Evolutionary conservation across 352 stramenopile species (phyloP), one percentile per base, ranked within the genome.

Genomic region (Globisporangium parvum): DNA sequence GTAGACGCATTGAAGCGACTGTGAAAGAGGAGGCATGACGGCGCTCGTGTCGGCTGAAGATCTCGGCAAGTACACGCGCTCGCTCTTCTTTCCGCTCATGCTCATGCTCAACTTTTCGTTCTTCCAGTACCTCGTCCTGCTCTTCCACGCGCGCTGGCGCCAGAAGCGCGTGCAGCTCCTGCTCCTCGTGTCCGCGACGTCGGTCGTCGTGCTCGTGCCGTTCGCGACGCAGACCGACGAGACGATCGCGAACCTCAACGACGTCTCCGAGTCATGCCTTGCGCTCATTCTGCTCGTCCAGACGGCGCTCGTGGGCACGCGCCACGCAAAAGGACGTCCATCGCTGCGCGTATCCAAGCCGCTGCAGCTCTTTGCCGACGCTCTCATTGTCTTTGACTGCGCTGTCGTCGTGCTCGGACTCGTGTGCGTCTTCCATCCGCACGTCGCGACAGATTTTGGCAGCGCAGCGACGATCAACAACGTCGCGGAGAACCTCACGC

Each of bases 121-220:
- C 11, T 77, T 73, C 39, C 66, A 77, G 31, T 72, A 70, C n/a
- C 63, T 77, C 2, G 4, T 72, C 17, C 50, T 60, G 14, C 48
- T 74, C 33, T 77, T 71, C 60, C 69, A 66, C 35, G 9, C 31
- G 4, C 58, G 55, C 24, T 57, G 59, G 18, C 59, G 63, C 21
- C 63, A 77, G 52, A 24, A 61, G 11, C 69, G 65, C 9, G 63
- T 70, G 2, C 51, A 62, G 15, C 53, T 74, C 20, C 26, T 74
- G 31, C 33, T 71, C 18, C 0, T 74, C 0, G 48, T 58, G 15
- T 66, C 70, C 0, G 61, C 57, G 15, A 17, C 66, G 42, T 52
- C 65, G 2, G 70, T 78, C n/a, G 59, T 40, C 15, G 40, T 37
- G 9, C 59, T 68, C 33, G 58, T 71, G 42, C 64, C 60, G 24